Conservation (phyloP, 2,329 filamentous ascomycete species). For the Colletotrichum phormii region DNA sequence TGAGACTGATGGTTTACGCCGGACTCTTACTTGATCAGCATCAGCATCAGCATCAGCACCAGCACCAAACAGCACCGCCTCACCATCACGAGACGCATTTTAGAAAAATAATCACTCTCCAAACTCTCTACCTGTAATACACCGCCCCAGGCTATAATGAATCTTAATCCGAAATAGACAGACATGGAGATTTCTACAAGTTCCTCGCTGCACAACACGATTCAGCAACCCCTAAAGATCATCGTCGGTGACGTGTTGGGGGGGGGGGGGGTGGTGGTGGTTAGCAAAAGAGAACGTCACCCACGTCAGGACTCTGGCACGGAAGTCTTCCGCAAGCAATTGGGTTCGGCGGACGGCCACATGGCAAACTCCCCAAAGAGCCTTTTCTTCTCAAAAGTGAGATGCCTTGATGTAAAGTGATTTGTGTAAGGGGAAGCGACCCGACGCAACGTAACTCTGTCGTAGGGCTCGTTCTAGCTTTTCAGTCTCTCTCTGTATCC, state of each 20-base stretch:
- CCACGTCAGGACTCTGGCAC: neutral
- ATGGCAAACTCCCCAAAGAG: neutral
- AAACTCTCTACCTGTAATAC: neutral
- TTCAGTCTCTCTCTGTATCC: neutral
- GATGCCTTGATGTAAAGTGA: neutral
- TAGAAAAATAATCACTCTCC: neutral
- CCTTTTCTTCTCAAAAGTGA: too few relatives aligned
- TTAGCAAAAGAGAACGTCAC: neutral
- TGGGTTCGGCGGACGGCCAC: neutral
- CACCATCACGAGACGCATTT: neutral
- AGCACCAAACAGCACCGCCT: neutral
- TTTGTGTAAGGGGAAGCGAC: neutral
- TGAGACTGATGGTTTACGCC: neutral
- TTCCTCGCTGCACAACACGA: neutral
- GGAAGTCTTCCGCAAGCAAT: slow-evolving; percentile 12
- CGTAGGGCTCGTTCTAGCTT: neutral
- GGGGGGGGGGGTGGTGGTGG: too few relatives aligned
- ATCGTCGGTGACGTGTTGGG: slow-evolving; percentile 24
- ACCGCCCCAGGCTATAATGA: neutral
- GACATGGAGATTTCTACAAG: neutral
- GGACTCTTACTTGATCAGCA: neutral
- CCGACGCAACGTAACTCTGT: neutral
- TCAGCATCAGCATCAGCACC: neutral
- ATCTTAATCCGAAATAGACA: neutral
- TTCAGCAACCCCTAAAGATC: slow-evolving; percentile 5